Percentiles rank a stretch among this genome's conserved stretches.
Evolutionary conservation across 441 rosid species (phyloP).

Genomic region (Viola pubescens): DNA sequence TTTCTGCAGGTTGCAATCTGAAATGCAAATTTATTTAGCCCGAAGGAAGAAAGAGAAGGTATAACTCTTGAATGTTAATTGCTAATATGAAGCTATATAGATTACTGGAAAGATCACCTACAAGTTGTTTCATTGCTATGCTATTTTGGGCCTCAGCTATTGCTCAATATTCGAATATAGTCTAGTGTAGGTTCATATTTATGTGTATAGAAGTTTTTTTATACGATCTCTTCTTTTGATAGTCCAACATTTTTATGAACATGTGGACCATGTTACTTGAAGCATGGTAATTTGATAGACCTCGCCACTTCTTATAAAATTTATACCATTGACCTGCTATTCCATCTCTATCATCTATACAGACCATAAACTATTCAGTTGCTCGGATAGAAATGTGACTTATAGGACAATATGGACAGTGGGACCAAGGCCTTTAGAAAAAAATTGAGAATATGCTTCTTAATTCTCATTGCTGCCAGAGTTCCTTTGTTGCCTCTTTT

Average conservation of each 20-base stretch:
- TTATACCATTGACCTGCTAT: not conserved
- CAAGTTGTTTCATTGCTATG: not conserved
- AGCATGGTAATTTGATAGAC: not conserved
- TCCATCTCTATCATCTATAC: not conserved
- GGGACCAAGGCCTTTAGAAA: not conserved
- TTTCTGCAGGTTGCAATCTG: conserved; percentile 64
- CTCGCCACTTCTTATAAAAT: not conserved
- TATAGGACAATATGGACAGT: not conserved
- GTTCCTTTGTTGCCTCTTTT: no score
- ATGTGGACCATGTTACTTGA: not conserved
- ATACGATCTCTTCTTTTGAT: not conserved
- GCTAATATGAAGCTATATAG: not conserved
- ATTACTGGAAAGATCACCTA: not conserved
- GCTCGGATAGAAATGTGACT: not conserved
- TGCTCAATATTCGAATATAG: not conserved
- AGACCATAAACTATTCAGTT: not conserved
- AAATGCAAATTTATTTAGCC: conserved; percentile 59
- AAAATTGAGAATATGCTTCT: no score
- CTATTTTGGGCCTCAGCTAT: not conserved
- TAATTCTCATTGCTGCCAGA: no score
- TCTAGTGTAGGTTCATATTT: not conserved
- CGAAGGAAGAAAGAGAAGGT: conserved; percentile 69
- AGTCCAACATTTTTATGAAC: not conserved
- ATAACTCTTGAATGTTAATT: conserved; percentile 5
- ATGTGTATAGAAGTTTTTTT: not conserved